Conservation (phyloP, 257 asterid species). For the Perilla frutescens region DNA sequence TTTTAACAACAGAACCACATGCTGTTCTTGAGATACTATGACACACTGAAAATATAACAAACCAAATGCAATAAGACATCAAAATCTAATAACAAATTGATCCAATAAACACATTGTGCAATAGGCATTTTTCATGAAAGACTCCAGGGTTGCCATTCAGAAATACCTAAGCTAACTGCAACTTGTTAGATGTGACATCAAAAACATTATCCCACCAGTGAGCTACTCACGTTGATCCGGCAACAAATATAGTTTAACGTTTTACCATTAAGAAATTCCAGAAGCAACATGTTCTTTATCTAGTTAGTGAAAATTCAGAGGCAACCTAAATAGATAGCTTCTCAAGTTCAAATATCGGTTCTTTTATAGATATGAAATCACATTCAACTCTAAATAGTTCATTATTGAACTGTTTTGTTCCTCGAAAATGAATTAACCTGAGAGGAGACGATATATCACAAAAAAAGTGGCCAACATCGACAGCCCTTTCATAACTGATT, state of each 20-base stretch:
- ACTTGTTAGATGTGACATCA: background rate
- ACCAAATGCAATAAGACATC: background rate
- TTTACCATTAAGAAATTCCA: background rate
- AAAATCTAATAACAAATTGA: background rate
- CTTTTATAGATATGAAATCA: background rate
- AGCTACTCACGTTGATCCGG: constrained; percentile 11
- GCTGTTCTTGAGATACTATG: background rate
- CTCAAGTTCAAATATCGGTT: constrained; percentile 5
- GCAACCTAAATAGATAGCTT: constrained; percentile 13
- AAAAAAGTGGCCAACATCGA: background rate
- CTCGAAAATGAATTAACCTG: background rate
- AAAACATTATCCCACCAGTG: background rate
- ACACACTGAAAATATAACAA: background rate
- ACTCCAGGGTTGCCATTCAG: background rate
- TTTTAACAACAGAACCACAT: background rate
- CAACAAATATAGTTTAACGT: background rate
- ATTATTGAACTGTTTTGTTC: background rate
- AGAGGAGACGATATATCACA: background rate
- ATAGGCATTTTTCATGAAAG: background rate
- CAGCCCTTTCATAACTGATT: background rate
- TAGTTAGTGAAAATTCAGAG: background rate
- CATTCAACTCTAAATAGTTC: constrained; percentile 12
- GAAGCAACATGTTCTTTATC: background rate
- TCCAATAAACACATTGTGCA: background rate
- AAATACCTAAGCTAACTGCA: constrained; percentile 19